These are phyloP conservation scores for Chaetomiaceae sp. DNA, from an alignment of 2,329 filamentous ascomycete genomes.

Conservation along the genomic window DNA sequence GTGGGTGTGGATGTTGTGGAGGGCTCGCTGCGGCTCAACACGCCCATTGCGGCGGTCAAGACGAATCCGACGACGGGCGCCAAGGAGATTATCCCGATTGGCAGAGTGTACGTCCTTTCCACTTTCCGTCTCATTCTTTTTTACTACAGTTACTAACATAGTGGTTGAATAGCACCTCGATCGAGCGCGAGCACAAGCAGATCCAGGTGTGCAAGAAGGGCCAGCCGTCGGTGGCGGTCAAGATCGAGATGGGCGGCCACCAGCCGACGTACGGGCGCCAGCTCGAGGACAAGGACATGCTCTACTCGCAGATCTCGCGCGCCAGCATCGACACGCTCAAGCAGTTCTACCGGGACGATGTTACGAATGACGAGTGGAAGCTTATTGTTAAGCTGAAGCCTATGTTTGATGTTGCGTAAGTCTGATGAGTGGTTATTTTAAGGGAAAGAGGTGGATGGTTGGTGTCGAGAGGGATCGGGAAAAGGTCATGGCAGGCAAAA, in stretches of 20 bases:
- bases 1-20: constrained; percentile 94
- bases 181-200: constrained; percentile 97
- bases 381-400: constrained; percentile 95
- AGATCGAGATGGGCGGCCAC: constrained; percentile 88
- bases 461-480: neutral
- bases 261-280: constrained; percentile 95
- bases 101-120: constrained; percentile 74
- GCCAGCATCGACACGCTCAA: constrained; percentile 91
- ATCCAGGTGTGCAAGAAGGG: constrained; percentile 90
- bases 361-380: constrained; percentile 88
- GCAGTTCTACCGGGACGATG: constrained; percentile 87
- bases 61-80: constrained; percentile 70
- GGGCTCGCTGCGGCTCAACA: constrained; percentile 78
- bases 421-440: neutral
- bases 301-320: constrained; percentile 86
- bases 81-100: constrained; percentile 80
- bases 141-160: constrained; percentile 25
- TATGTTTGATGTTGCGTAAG: constrained; percentile 82
- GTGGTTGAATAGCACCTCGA: constrained; percentile 67
- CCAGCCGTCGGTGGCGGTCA: constrained; percentile 94
- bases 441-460: neutral
- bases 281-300: constrained; percentile 80
- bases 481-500: neutral
- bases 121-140: neutral
- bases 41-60: constrained; percentile 84